Evolutionary conservation across 495 filamentous ascomycete species (phyloP).

Genomic region (Lasiosphaeria hispida): DNA sequence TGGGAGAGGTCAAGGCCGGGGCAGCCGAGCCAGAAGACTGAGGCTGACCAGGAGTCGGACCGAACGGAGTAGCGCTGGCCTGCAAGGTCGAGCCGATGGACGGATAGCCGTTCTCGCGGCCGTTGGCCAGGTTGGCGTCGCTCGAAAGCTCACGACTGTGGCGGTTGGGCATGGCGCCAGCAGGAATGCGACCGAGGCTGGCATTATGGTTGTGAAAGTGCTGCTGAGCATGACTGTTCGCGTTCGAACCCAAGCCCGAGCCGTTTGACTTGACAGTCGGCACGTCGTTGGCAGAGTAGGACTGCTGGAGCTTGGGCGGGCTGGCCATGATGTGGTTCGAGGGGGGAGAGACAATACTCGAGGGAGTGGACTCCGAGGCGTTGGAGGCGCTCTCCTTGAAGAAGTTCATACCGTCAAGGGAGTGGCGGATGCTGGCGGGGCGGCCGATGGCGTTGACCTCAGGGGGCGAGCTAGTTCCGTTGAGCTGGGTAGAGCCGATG

Average conservation of each 20-base stretch:
- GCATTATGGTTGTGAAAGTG: constrained; percentile 81
- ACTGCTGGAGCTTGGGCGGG: constrained; percentile 73
- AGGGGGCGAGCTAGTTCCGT: constrained; percentile 30
- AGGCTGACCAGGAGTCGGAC: constrained; percentile 42
- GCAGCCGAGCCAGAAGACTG: constrained; percentile 30
- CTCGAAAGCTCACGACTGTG: constrained; percentile 64
- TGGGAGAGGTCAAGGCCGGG: constrained; percentile 35
- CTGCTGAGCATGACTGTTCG: constrained; percentile 70
- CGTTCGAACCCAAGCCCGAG: constrained; percentile 34
- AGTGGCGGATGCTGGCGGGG: constrained; percentile 51
- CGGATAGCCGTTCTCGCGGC: constrained; percentile 50
- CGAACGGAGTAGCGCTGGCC: constrained; percentile 71
- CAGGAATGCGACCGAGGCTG: constrained; percentile 73
- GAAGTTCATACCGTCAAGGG: constrained; percentile 43
- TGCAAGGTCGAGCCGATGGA: constrained; percentile 70
- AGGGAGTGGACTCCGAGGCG: constrained; percentile 18
- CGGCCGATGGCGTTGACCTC: constrained; percentile 44
- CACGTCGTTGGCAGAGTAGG: constrained; percentile 86
- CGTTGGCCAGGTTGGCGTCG: constrained; percentile 38
- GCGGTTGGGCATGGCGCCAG: constrained; percentile 57
- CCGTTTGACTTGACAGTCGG: constrained; percentile 70
- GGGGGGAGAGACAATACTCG: constrained; percentile 37
- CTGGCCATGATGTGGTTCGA: constrained; percentile 45
- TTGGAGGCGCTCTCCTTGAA: constrained; percentile 29
- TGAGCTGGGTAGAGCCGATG: constrained; percentile 45